phyloP scores from a whole-genome alignment of 2,329 filamentous ascomycete species.

The Cryoendolithus antarcticus region DNA sequence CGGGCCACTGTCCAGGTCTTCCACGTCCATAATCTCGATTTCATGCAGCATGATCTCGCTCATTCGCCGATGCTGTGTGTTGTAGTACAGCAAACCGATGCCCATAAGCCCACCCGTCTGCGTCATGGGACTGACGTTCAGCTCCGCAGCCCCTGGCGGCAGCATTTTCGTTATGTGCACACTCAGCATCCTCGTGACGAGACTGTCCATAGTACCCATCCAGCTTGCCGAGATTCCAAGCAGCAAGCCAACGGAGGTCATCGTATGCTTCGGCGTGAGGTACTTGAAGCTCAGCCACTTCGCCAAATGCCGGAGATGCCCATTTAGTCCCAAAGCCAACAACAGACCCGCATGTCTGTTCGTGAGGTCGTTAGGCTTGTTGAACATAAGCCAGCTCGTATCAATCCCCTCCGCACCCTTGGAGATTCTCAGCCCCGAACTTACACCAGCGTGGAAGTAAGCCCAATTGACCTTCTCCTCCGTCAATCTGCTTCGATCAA shows the following conservation, averaged over 20 bases:
- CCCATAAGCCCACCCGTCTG: constrained; percentile 97
- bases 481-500: constrained; percentile 73
- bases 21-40: constrained; percentile 75
- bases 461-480: constrained; percentile 98
- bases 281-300: constrained; percentile 99
- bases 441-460: constrained; percentile 93
- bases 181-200: constrained; percentile 84
- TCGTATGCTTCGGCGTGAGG: constrained; percentile 95
- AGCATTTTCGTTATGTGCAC: constrained; percentile 94
- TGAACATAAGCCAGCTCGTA: constrained; percentile 97
- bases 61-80: constrained; percentile 95
- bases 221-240: constrained; percentile 87
- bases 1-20: constrained; percentile 54
- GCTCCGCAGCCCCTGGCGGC: constrained; percentile 78
- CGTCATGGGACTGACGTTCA: constrained; percentile 84
- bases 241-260: constrained; percentile 95
- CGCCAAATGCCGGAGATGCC: constrained; percentile 83
- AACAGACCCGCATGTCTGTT: constrained; percentile 95
- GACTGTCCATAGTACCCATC: constrained; percentile 90
- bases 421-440: constrained; percentile 85
- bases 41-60: constrained; percentile 98
- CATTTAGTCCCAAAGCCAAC: constrained; percentile 81
- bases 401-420: constrained; percentile 85
- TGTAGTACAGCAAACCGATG: constrained; percentile 85
- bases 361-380: constrained; percentile 83